Evolutionary conservation across 306 rosid genomes (phyloP).

Genomic region (Pueraria montana): DNA sequence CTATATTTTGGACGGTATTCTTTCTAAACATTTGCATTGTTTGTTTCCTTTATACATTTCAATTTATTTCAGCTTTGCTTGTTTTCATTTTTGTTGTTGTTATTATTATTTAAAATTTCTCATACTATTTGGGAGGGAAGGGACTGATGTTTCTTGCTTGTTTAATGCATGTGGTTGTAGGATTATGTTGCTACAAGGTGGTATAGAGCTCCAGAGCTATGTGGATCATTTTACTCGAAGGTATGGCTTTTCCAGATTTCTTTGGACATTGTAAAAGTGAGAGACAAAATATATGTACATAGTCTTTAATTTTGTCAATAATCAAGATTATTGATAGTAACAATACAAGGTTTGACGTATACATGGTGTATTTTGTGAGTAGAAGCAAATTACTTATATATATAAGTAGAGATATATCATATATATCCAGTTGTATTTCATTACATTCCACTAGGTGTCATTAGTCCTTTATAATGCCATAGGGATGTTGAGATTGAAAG

Average conservation of each 20-base stretch:
- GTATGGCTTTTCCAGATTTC: slow-evolving; percentile 55
- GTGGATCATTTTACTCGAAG: slow-evolving; percentile 98
- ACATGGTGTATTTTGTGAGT: background rate
- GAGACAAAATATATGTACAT: background rate
- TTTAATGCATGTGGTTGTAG: slow-evolving; percentile 54
- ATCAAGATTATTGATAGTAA: background rate
- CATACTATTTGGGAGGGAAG: background rate
- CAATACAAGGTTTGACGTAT: background rate
- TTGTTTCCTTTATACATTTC: slow-evolving; percentile 10
- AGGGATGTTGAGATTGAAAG: slow-evolving; percentile 15
- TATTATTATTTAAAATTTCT: background rate
- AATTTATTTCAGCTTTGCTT: background rate
- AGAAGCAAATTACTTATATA: background rate
- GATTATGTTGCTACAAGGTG: slow-evolving; percentile 99
- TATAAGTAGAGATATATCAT: background rate
- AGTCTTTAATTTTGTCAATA: background rate
- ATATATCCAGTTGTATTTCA: background rate
- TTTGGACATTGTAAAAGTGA: background rate
- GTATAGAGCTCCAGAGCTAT: slow-evolving; percentile 99
- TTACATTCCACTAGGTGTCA: background rate
- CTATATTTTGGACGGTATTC: slow-evolving; percentile 96
- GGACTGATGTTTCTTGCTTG: slow-evolving; percentile 20
- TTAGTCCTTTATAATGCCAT: background rate
- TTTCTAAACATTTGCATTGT: slow-evolving; percentile 16
- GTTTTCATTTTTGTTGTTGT: background rate